Percentiles rank a stretch among this genome's conserved stretches.
Evolutionary conservation across 148 eudicot genomes (phyloP).

Genomic region (Simmondsia chinensis): DNA sequence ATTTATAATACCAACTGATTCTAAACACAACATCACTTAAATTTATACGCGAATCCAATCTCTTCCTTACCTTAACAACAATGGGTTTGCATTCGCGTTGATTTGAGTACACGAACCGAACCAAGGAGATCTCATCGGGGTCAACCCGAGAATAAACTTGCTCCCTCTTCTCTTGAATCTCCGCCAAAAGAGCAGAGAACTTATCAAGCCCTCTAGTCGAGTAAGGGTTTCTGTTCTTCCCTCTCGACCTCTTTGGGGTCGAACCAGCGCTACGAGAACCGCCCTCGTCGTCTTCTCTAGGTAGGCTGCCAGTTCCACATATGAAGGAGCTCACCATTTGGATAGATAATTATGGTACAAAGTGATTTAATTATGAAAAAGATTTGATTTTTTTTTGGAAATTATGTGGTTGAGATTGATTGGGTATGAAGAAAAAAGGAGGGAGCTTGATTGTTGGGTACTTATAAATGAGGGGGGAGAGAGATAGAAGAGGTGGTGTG

Average conservation of each 20-base stretch:
- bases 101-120: conserved; percentile 11
- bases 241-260: conserved; percentile 10
- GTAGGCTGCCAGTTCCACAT: conserved; percentile 18
- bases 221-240: conserved; percentile 28
- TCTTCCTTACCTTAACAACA: conserved; percentile 21
- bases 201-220: conserved; percentile 26
- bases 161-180: conserved; percentile 22
- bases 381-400: not conserved
- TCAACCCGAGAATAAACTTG: not conserved
- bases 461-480: too few relatives aligned
- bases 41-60: too few relatives aligned
- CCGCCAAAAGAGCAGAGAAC: conserved; percentile 21
- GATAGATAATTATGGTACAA: too few relatives aligned
- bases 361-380: not conserved
- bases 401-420: too few relatives aligned
- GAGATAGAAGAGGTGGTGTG: too few relatives aligned
- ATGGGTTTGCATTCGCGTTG: conserved; percentile 23
- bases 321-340: conserved; percentile 22
- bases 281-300: conserved; percentile 11
- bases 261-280: conserved; percentile 17
- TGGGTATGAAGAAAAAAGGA: too few relatives aligned
- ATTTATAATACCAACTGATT: too few relatives aligned
- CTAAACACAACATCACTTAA: too few relatives aligned
- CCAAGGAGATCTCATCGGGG: conserved; percentile 3
- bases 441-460: too few relatives aligned